Evolutionary conservation across 352 stramenopile genomes (phyloP).

Genomic region (Globisporangium echinulatum): DNA sequence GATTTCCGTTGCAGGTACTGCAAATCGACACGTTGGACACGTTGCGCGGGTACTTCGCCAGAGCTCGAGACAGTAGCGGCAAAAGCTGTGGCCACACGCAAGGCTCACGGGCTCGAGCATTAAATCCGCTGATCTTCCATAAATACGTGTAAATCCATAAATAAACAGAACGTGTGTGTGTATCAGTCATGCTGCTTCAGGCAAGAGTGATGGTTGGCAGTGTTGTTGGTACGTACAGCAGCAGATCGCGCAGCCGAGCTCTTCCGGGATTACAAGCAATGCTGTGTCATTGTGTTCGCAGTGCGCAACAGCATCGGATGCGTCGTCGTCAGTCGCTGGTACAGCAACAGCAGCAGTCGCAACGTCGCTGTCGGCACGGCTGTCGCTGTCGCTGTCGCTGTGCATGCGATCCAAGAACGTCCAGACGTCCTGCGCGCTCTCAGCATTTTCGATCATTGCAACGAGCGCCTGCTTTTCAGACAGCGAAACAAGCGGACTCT

Average conservation of each 20-base stretch:
- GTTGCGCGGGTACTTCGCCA: conserved; percentile 31
- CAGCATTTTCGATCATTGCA: conserved; percentile 13
- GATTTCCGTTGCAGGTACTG: background rate
- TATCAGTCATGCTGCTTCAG: background rate
- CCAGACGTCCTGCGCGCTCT: conserved; percentile 9
- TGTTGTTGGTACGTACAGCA: conserved; percentile 20
- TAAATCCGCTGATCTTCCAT: conserved; percentile 21
- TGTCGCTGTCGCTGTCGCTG: background rate
- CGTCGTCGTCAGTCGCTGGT: background rate
- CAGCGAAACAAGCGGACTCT: conserved; percentile 6
- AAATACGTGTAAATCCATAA: background rate
- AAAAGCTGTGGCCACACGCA: conserved; percentile 40
- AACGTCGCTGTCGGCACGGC: background rate
- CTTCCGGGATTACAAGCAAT: conserved; percentile 15
- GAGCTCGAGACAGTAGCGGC: conserved; percentile 33
- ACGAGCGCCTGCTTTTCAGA: conserved; percentile 13
- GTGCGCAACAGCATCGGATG: background rate
- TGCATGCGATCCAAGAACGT: conserved; percentile 5
- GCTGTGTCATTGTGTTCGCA: background rate
- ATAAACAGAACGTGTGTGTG: background rate
- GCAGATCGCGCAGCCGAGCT: conserved; percentile 31
- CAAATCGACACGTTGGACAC: conserved; percentile 32
- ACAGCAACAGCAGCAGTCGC: background rate
- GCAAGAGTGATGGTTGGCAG: background rate
- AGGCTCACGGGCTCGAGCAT: conserved; percentile 40